Percentiles rank a stretch among this genome's conserved stretches.
Conservation (phyloP, 306 rosid species). For the Psophocarpus tetragonolobus region DNA sequence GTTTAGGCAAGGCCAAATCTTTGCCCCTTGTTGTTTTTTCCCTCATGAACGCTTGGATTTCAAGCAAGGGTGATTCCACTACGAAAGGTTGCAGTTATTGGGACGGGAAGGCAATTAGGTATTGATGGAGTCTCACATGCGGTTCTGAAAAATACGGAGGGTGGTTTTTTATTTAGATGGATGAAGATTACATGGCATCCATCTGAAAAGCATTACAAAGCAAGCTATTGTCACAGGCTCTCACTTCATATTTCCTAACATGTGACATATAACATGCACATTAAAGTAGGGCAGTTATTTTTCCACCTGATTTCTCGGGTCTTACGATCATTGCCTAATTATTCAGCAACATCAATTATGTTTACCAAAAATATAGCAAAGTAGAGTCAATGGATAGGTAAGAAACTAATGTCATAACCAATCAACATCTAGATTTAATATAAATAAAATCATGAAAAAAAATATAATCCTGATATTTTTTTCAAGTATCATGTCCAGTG, state of each 20-base stretch:
- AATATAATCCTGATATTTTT: background rate
- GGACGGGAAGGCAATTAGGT: conserved; percentile 1
- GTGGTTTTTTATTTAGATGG: background rate
- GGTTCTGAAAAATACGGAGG: background rate
- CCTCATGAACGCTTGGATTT: conserved; percentile 13
- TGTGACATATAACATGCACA: background rate
- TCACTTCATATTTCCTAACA: background rate
- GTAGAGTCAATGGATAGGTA: background rate
- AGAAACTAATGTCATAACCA: background rate
- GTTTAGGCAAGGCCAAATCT: conserved; percentile 22
- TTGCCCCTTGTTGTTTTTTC: background rate
- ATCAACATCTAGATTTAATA: background rate
- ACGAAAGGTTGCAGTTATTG: conserved; percentile 18
- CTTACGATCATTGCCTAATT: background rate
- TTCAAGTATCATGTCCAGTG: background rate
- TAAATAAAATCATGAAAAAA: background rate
- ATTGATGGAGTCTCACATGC: background rate
- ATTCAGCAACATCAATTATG: conserved; percentile 1
- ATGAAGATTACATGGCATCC: background rate
- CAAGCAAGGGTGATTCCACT: conserved; percentile 30
- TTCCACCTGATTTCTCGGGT: background rate
- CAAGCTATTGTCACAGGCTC: background rate
- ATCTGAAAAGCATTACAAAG: background rate
- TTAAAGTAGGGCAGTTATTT: background rate
- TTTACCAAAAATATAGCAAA: background rate